Evolutionary conservation across 2,329 filamentous ascomycete genomes (phyloP).

Genomic region (Colletotrichum phormii): DNA sequence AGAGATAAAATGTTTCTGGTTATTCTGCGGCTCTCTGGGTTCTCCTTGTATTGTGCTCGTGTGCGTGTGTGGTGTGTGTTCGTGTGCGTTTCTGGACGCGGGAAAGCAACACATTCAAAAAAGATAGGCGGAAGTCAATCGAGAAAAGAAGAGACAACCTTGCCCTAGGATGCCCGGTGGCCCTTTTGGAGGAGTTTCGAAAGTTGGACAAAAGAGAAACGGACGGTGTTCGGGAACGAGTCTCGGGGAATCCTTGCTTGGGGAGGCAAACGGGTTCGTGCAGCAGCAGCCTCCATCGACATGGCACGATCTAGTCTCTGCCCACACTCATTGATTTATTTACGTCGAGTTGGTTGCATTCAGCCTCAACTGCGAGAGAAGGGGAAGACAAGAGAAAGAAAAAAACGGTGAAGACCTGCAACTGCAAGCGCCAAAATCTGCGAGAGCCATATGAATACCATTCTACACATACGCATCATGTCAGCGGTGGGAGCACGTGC

Average conservation of each 20-base stretch:
- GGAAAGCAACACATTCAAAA: background rate
- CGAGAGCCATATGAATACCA: background rate
- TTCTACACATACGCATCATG: background rate
- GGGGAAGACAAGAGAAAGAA: too few relatives aligned
- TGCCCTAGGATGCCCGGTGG: background rate
- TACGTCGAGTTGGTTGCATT: background rate
- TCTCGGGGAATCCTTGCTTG: conserved; percentile 5
- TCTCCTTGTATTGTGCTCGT: background rate
- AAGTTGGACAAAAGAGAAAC: background rate
- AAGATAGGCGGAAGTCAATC: conserved; percentile 5
- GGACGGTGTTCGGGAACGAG: conserved; percentile 9
- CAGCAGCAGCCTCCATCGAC: background rate
- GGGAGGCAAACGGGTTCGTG: conserved; percentile 1
- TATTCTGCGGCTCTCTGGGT: conserved; percentile 1
- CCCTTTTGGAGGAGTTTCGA: background rate
- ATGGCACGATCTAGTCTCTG: background rate
- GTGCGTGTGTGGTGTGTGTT: background rate
- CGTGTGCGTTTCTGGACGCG: background rate
- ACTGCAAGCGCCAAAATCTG: background rate
- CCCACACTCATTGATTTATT: background rate
- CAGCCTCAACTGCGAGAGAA: background rate
- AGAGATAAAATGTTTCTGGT: conserved; percentile 9
- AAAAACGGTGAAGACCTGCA: background rate
- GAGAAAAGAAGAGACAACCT: background rate
- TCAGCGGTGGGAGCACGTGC: background rate